Evolutionary conservation across 1,139 yeast genomes (phyloP).

Genomic region (Candida sanyaensis): DNA sequence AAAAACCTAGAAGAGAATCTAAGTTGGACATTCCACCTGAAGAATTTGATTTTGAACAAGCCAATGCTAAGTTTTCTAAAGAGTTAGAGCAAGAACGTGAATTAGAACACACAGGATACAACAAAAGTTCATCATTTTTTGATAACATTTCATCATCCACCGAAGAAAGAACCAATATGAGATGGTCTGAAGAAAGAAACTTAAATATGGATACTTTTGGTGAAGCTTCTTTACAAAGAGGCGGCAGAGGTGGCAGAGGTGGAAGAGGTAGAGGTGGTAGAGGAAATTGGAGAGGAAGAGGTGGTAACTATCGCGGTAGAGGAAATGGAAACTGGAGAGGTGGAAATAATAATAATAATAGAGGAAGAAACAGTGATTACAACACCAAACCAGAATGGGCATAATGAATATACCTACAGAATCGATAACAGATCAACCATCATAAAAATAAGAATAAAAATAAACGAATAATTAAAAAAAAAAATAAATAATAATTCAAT

Average conservation of each 20-base stretch:
- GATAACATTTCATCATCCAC: slow-evolving; percentile 72
- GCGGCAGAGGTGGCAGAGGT: slow-evolving; percentile 36
- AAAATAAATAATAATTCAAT: not conserved
- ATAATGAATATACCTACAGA: slow-evolving; percentile 12
- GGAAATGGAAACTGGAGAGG: slow-evolving; percentile 16
- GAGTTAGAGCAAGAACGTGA: slow-evolving; percentile 33
- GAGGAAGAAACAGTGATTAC: slow-evolving; percentile 21
- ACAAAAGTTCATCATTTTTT: slow-evolving; percentile 76
- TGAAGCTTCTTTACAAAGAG: slow-evolving; percentile 41
- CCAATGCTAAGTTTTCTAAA: slow-evolving; percentile 61
- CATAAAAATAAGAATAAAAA: not conserved
- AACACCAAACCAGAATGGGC: slow-evolving; percentile 46
- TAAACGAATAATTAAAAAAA: not conserved
- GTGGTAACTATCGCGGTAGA: slow-evolving; percentile 12
- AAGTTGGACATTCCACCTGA: slow-evolving; percentile 17
- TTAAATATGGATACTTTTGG: slow-evolving; percentile 73
- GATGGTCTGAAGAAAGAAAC: slow-evolving; percentile 64
- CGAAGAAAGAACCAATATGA: slow-evolving; percentile 41
- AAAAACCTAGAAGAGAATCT: slow-evolving; percentile 11
- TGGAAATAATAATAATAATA: slow-evolving; percentile 3
- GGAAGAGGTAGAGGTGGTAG: slow-evolving; percentile 30
- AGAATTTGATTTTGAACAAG: slow-evolving; percentile 62
- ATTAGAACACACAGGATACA: slow-evolving; percentile 39
- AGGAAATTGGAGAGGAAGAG: slow-evolving; percentile 19
- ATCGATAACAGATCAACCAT: not conserved